phyloP scores from a whole-genome alignment of 257 asterid species.

The Capsicum chinense region DNA sequence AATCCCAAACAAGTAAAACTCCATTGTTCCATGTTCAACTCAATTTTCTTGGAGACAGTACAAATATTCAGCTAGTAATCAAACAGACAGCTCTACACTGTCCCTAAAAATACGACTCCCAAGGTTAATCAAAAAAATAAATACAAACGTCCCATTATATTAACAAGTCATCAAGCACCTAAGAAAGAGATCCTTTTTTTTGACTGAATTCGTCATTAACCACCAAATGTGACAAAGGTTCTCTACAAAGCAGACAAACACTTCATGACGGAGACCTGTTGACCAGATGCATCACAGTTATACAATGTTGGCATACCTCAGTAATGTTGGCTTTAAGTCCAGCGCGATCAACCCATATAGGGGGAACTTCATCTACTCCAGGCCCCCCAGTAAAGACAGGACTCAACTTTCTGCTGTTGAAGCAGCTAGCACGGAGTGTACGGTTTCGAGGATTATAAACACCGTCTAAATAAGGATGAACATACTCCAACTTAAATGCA shows the following conservation, averaged over 20 bases:
- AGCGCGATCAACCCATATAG: slow-evolving; percentile 96
- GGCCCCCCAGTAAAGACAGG: slow-evolving; percentile 99
- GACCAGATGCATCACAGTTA: slow-evolving; percentile 15
- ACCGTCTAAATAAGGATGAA: slow-evolving; percentile 94
- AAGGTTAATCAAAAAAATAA: background rate
- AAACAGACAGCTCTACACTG: background rate
- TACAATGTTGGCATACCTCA: slow-evolving; percentile 55
- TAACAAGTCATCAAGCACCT: background rate
- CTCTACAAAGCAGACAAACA: background rate
- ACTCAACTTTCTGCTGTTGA: slow-evolving; percentile 92
- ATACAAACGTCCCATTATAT: background rate
- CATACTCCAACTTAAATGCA: slow-evolving; percentile 93
- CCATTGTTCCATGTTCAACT: background rate
- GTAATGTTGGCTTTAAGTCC: slow-evolving; percentile 91
- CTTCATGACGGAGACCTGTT: background rate
- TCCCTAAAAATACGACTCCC: background rate
- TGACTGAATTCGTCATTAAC: background rate
- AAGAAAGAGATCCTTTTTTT: background rate
- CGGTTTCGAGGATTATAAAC: slow-evolving; percentile 88
- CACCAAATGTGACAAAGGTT: background rate
- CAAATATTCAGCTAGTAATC: background rate
- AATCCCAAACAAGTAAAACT: background rate
- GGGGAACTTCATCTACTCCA: slow-evolving; percentile 94
- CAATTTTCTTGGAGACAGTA: background rate
- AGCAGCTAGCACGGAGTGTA: slow-evolving; percentile 87